Evolutionary conservation across 2,329 filamentous ascomycete genomes (phyloP).

Genomic region (Chaetomiaceae sp.): DNA sequence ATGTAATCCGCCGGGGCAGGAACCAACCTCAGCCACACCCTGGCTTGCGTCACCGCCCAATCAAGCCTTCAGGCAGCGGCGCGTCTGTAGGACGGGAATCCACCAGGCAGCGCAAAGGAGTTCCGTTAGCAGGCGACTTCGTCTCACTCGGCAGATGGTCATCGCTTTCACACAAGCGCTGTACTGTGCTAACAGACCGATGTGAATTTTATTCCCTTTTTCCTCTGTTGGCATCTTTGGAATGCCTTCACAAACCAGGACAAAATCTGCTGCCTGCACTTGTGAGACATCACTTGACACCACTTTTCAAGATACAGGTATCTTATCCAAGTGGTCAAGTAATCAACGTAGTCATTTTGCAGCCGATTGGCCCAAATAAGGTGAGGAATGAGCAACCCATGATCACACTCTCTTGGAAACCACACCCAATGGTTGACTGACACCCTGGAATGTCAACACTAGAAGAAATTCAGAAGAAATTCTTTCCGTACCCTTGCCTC

Average conservation of each 20-base stretch:
- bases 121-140: conserved; percentile 9
- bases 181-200: conserved; percentile 18
- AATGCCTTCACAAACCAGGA: conserved; percentile 20
- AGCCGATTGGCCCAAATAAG: too few relatives aligned
- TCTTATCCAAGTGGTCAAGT: background rate
- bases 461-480: too few relatives aligned
- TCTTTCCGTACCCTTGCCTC: too few relatives aligned
- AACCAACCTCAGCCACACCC: conserved; percentile 20
- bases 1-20: conserved; percentile 24
- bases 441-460: too few relatives aligned
- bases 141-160: too few relatives aligned
- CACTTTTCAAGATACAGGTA: too few relatives aligned
- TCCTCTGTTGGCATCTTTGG: conserved; percentile 15
- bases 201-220: conserved; percentile 17
- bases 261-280: background rate
- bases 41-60: conserved; percentile 27
- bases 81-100: background rate
- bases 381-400: too few relatives aligned
- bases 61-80: conserved; percentile 25
- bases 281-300: conserved; percentile 9
- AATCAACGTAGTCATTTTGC: too few relatives aligned
- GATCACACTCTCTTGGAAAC: too few relatives aligned
- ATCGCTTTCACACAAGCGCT: too few relatives aligned
- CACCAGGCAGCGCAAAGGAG: background rate
- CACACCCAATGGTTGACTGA: background rate